A percentile compares a stretch with the other conserved stretches of the same genome.
Conservation (phyloP, 2,329 filamentous ascomycete genomes). For the Apiospora aurea region DNA sequence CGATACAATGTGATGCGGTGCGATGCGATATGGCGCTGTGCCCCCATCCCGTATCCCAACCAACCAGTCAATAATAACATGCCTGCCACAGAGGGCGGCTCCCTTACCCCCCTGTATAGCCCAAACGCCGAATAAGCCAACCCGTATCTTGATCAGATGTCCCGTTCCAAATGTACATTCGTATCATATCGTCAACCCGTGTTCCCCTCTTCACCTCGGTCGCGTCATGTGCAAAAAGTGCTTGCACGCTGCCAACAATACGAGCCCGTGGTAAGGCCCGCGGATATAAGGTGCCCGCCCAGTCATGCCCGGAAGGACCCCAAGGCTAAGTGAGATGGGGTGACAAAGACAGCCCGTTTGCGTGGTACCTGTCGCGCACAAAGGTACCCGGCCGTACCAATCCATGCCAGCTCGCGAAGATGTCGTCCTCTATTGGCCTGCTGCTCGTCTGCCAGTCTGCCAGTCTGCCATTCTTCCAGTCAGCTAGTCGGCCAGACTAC, state of each 20-base stretch:
- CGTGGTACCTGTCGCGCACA: not conserved
- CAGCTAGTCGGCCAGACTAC: slow-evolving; percentile 12
- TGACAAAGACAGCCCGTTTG: not conserved
- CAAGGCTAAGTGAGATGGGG: not conserved
- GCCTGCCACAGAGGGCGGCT: not conserved
- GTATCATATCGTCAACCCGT: not conserved
- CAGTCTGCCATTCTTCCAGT: too few relatives aligned
- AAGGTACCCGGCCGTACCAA: not conserved
- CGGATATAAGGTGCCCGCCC: not conserved
- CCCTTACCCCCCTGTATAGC: not conserved
- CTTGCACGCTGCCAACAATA: not conserved
- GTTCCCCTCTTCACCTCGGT: not conserved
- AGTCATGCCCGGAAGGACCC: not conserved
- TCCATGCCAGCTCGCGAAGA: not conserved
- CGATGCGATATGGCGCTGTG: not conserved
- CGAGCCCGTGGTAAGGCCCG: not conserved
- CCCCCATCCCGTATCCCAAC: not conserved
- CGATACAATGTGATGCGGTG: not conserved
- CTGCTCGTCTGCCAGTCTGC: slow-evolving; percentile 18
- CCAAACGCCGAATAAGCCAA: not conserved
- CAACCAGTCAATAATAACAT: not conserved
- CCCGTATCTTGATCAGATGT: not conserved
- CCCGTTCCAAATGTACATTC: not conserved
- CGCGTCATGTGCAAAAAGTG: not conserved
- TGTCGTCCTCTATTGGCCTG: not conserved